Evolutionary conservation across 768 basidiomycete genomes (phyloP), one percentile per base, ranked within the genome.

Genomic region (Auricularia sp.): DNA sequence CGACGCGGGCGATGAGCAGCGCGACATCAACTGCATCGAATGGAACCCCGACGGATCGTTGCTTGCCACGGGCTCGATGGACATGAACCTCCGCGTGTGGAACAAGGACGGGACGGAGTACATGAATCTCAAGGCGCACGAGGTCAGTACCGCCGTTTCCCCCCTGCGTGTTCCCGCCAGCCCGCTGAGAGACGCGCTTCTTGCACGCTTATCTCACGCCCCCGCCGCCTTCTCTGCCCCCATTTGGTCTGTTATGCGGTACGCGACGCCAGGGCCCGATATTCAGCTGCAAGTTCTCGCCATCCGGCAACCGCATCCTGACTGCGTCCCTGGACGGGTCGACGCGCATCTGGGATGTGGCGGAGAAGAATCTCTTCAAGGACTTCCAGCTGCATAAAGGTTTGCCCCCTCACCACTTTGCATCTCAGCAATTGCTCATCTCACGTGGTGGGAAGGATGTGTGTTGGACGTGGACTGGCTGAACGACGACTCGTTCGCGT

Each of bases 381-480:
- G 56, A 59, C 14, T 90, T 84, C 73, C 78, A 77, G 65, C 78
- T 77, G 69, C 90, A 92, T 71, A 79, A 79, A 76, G 85, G 90
- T 90, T 70, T 62, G 10, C 5, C 5, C 59, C 47, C 61, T 61
- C 23, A 36, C 23, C 56, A 3, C 36, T 36, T 36, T 36, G 16
- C 14, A 47, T 3, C 14, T n/a, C 11, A 3, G n/a, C 47, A 61
- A 66, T 63, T 36, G 16, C 8, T 63, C 18, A 54, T 47, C 16
- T 61, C 39, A 42, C 12, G 5, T 42, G 8, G 2, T 42, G 51
- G 65, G 7, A 67, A 87, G 89, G 86, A 71, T 90, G 88, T 70
- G 90, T 89, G 72, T 73, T 93, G 70, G 90, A 93, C 70, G 81
- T 88, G 7, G 90, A 89, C 64, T 93, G 91, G 91, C 68, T 93